Evolutionary conservation across 768 basidiomycete species (phyloP).

Genomic region (Mycena belliarum): DNA sequence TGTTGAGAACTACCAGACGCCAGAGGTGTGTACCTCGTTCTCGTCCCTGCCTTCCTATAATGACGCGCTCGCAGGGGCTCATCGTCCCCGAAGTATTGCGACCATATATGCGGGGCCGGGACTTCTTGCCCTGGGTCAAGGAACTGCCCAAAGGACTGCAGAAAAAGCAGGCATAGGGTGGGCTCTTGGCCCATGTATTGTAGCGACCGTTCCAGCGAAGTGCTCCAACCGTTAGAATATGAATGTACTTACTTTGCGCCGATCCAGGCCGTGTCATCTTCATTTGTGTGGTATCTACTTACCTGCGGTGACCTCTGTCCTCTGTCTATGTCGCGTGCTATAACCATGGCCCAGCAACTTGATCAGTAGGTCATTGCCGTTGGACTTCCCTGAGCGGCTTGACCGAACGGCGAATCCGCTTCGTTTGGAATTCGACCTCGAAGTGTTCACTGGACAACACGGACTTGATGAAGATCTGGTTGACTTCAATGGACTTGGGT

Average conservation of each 20-base stretch:
- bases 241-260: neutral
- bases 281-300: no score
- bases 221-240: neutral
- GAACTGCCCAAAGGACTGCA: slow-evolving; percentile 77
- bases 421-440: no score
- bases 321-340: no score
- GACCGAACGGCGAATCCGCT: no score
- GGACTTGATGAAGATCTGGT: no score
- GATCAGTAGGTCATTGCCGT: no score
- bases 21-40: slow-evolving; percentile 61
- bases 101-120: slow-evolving; percentile 95
- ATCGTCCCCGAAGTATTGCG: slow-evolving; percentile 86
- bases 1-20: slow-evolving; percentile 98
- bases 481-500: no score
- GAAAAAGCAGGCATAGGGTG: slow-evolving; percentile 57
- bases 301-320: no score
- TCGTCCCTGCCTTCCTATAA: neutral
- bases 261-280: no score
- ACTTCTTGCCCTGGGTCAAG: slow-evolving; percentile 84
- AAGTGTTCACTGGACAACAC: no score
- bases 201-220: neutral
- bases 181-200: neutral
- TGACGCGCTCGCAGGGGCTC: slow-evolving; percentile 62
- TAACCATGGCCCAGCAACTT: no score
- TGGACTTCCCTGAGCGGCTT: no score